Evolutionary conservation across 2,329 filamentous ascomycete genomes (phyloP), one percentile per base, ranked within the genome.

Genomic region (Thelonectria rubi): DNA sequence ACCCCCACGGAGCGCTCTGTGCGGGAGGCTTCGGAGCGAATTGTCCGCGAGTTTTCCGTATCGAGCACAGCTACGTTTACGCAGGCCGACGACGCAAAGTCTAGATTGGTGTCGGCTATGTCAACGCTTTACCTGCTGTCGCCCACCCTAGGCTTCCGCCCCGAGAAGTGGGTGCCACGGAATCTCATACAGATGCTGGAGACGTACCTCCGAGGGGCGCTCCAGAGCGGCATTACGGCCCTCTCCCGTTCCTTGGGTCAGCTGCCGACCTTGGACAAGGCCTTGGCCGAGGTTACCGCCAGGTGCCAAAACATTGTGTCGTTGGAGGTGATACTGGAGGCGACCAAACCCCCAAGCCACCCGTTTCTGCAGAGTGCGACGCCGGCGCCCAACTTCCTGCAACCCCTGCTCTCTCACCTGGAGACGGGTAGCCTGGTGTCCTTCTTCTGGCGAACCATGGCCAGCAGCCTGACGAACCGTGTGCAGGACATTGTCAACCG

Each of bases 381-480:
- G 21, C 74, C 81, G 46, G 75, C 77, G 18, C 63, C 73, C 3
- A 85, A 81, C 59, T 84, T 97, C 43, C 82, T 97, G 0, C 86
- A 90, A 59, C 89, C 89, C 0, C 80, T 97, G 0, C 84, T 97
- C 9, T 80, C 86, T 11, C 83, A 89, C n/a, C 85, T 99, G 8
- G 95, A 98, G 76, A 97, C 93, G 0, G 88, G 91, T 0, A 95
- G 92, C 2, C 81, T 99, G 15, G 88, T 93, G 1, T 94, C 91
- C 0, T 97, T 94, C 75, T 99, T 97, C 79, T 99, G 95, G 93
- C 86, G 95, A 55, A 91, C 91, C 9, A 85, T 98, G 71, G 95
- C 95, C 0, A 88, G 91, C 1, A 89, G 88, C 58, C 82, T 98
- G 61, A 87, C 90, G 3, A 81, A 88, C 0, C 86, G 92, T 20